phyloP scores from a whole-genome alignment of 768 basidiomycete genomes.

The Hydnomerulius pinastri region DNA sequence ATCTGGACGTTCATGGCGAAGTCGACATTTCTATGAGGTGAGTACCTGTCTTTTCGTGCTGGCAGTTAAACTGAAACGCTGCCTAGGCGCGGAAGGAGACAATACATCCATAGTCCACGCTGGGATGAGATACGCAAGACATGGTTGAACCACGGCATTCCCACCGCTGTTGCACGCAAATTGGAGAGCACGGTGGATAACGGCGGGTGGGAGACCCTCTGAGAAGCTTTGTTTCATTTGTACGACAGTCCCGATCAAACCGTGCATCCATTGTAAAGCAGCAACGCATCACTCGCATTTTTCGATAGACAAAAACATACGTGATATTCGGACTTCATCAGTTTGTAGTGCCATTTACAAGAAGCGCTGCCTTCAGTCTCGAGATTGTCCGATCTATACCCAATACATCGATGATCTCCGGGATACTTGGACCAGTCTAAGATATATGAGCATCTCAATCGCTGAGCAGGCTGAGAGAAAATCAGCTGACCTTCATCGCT shows the following conservation, averaged over 20 bases:
- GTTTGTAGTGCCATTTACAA: neutral
- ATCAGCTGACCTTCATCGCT: slow-evolving; percentile 70
- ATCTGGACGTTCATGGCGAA: slow-evolving; percentile 93
- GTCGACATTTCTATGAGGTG: slow-evolving; percentile 91
- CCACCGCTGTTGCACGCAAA: slow-evolving; percentile 86
- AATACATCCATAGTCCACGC: slow-evolving; percentile 80
- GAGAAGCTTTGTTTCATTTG: neutral
- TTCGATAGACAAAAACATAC: neutral
- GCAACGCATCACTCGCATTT: neutral
- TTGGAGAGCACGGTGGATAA: slow-evolving; percentile 84
- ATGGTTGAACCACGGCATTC: slow-evolving; percentile 90
- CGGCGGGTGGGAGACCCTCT: slow-evolving; percentile 94
- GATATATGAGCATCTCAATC: neutral
- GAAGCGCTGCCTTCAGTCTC: slow-evolving; percentile 19
- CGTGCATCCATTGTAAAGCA: neutral
- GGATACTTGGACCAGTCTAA: slow-evolving; percentile 45
- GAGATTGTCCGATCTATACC: slow-evolving; percentile 29
- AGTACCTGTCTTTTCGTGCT: slow-evolving; percentile 16
- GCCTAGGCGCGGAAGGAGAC: slow-evolving; percentile 87
- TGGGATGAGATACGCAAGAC: slow-evolving; percentile 91
- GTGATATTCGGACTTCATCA: neutral
- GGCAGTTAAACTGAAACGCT: too few relatives aligned
- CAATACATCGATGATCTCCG: slow-evolving; percentile 40
- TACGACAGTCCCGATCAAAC: neutral
- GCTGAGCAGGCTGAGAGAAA: neutral